Base-by-base conservation (phyloP, 345 rosid species). In the Carallia pectinifolia region DNA sequence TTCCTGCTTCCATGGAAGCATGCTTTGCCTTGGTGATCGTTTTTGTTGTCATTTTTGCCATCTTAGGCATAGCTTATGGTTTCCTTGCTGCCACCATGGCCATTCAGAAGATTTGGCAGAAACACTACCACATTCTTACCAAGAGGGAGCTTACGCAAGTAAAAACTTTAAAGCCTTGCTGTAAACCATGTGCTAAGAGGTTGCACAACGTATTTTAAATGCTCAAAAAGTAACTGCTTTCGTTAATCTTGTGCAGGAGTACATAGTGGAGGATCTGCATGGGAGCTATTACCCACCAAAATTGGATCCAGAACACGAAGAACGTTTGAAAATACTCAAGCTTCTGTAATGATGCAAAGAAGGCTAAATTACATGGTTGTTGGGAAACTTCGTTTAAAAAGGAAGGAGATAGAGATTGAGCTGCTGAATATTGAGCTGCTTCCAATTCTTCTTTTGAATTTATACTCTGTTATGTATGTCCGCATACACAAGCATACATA, bases 1-100 rank as follows among this genome's bases (percentile, higher is more conserved):
- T 95, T 81, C 99, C 97, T 61, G 97, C 96, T 27, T 90, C 97
- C 2, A 80, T 95, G 97, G 99, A 95, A 79, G 97, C 97, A 31
- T 89, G 97, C 76, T 90, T 95, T 74, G 93, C 93, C 27, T 82
- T 92, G 61, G 89, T 87, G 56, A 34, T 92, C 52, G 92, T 95
- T 63, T 95, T 95, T 79, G 86, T 95, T 16, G 89, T 95, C 71
- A 89, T 95, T 68, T 92, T 95, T 61, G 96, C 91, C 30, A 89
- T 90, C 80, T 89, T 92, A 39, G 97, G 97, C 61, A 77, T 92
- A 64, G 97, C 99, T 61, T 95, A 92, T 76, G 97, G 97, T 58
- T 90, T 95, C 77, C 97, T 95, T 68, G 97, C 97, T 67, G 89
- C 93, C 37, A 95, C 97, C 70, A 81, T 95, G 96, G 96, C 93